Evolutionary conservation across 2,329 filamentous ascomycete genomes (phyloP).

Genomic region (Sporothrix inflata): DNA sequence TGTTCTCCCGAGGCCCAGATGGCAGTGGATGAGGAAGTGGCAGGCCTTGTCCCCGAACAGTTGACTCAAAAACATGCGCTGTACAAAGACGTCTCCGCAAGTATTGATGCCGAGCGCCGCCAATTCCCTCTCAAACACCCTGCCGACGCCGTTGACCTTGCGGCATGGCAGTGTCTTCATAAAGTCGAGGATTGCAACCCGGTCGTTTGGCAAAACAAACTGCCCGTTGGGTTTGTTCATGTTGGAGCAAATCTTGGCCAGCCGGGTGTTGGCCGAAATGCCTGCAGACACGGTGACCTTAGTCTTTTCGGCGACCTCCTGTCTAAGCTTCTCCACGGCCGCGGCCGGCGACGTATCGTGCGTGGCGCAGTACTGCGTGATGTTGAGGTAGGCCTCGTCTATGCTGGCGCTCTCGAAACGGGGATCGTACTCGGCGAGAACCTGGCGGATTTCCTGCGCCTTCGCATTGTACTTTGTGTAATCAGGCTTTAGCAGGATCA

Average conservation of each 20-base stretch:
- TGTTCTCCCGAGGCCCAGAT: constrained; percentile 85
- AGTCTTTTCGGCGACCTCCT: constrained; percentile 73
- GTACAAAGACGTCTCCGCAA: constrained; percentile 81
- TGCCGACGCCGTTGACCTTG: constrained; percentile 93
- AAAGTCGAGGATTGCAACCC: constrained; percentile 77
- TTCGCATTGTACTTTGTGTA: constrained; percentile 91
- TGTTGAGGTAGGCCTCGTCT: constrained; percentile 95
- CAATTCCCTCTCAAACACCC: constrained; percentile 90
- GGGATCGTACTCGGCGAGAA: constrained; percentile 85
- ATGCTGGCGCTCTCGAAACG: constrained; percentile 92
- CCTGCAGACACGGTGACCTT: constrained; percentile 91
- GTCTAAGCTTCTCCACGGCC: constrained; percentile 75
- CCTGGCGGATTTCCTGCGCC: constrained; percentile 80
- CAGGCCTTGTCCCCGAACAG: constrained; percentile 93
- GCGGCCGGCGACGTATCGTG: constrained; percentile 71
- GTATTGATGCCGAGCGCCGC: constrained; percentile 84
- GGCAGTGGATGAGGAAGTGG: constrained; percentile 80
- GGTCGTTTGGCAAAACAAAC: constrained; percentile 73
- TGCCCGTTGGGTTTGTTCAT: constrained; percentile 97
- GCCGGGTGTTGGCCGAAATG: constrained; percentile 87
- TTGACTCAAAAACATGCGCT: constrained; percentile 72
- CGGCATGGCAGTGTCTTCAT: constrained; percentile 82
- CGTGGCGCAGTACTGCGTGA: constrained; percentile 79
- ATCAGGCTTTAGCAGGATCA: constrained; percentile 81
- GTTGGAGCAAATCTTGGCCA: constrained; percentile 95